A percentile compares a stretch with the other conserved stretches of the same genome.
phyloP scores from a whole-genome alignment of 2,329 filamentous ascomycete species.

The Nannizzia gypsea region DNA sequence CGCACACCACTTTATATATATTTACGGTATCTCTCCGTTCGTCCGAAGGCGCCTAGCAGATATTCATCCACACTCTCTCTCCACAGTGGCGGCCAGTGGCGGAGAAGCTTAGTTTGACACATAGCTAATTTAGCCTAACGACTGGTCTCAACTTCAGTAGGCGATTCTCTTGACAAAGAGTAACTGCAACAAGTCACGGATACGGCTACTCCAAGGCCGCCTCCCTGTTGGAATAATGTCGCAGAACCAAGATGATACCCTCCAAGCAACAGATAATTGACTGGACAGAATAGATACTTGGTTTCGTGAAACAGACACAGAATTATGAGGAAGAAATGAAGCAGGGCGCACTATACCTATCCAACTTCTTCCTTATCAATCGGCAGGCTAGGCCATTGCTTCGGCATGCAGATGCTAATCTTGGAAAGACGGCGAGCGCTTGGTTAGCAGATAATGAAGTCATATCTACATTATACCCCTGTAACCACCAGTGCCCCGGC shows the following conservation, averaged over 20 bases:
- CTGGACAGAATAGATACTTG: not conserved
- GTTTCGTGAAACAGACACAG: not conserved
- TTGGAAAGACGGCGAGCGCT: not conserved
- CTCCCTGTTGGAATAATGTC: not conserved
- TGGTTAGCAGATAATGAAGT: not conserved
- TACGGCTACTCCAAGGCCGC: not conserved
- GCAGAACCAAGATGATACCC: not conserved
- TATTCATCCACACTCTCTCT: no score
- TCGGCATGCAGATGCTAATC: not conserved
- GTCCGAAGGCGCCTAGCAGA: not conserved
- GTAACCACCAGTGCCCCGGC: not conserved
- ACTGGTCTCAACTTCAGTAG: not conserved
- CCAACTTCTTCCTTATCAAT: not conserved
- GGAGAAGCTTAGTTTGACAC: not conserved
- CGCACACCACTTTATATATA: not conserved
- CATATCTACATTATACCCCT: not conserved
- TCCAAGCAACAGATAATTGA: not conserved
- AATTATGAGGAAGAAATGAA: not conserved
- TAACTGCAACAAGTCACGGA: not conserved
- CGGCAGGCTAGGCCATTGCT: no score
- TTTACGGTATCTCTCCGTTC: not conserved
- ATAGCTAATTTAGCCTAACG: not conserved
- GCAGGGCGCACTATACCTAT: not conserved
- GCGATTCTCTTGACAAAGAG: not conserved
- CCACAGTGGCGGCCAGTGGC: not conserved